Percentiles rank a stretch among this genome's conserved stretches.
Evolutionary conservation across 73 alveolate genomes (phyloP).

Genomic region (Symbiodinium natans): DNA sequence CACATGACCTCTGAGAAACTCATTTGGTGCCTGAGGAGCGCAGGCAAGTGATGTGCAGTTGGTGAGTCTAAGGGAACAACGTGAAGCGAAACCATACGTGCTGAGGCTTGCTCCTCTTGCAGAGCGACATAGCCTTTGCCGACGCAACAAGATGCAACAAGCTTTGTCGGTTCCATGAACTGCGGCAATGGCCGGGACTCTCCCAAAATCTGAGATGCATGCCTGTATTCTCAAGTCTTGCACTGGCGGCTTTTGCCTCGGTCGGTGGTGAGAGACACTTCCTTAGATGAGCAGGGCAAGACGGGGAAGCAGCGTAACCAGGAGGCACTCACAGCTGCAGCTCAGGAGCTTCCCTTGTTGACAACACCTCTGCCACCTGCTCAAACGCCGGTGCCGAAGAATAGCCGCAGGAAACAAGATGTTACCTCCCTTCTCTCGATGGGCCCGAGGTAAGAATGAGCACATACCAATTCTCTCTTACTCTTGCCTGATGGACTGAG

Average conservation of each 20-base stretch:
- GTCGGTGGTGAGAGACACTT: constrained; percentile 27
- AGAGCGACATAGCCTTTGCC: constrained; percentile 29
- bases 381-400: background rate
- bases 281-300: background rate
- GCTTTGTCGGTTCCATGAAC: background rate
- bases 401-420: no score
- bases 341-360: background rate
- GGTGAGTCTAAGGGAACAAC: background rate
- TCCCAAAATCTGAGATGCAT: background rate
- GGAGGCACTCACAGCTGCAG: background rate
- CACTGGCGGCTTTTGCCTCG: constrained; percentile 23
- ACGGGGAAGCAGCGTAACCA: no score
- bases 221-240: constrained; percentile 49
- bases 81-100: background rate
- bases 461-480: no score
- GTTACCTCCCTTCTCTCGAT: no score
- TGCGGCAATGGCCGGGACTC: background rate
- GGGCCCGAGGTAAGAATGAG: no score
- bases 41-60: background rate
- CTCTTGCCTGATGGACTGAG: background rate
- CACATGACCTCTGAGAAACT: constrained; percentile 52
- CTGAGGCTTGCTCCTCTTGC: background rate
- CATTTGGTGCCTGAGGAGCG: constrained; percentile 43
- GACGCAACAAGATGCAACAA: background rate
- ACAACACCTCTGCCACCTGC: background rate